Conservation (phyloP, 163 green algal species). For the Scenedesmus sp. region DNA sequence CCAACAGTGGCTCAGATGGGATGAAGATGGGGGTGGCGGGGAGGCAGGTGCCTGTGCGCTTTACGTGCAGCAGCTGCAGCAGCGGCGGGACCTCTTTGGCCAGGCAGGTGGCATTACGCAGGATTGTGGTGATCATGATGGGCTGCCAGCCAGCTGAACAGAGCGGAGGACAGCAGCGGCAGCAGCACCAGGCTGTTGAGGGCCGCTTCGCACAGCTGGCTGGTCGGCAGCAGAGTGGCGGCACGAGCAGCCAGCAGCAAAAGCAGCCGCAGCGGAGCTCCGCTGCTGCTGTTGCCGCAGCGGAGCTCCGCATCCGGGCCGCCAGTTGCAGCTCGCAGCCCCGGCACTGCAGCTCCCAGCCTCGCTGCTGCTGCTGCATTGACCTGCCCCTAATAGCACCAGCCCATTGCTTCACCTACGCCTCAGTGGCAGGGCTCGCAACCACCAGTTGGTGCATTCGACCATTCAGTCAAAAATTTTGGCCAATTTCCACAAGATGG, state of each 20-base stretch:
- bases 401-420: too few relatives aligned
- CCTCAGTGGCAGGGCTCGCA: too few relatives aligned
- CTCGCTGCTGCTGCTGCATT: not conserved
- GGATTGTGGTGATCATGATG: not conserved
- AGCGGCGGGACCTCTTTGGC: not conserved
- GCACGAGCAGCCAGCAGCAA: not conserved
- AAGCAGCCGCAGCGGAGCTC: not conserved
- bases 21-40: not conserved
- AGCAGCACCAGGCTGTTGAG: not conserved
- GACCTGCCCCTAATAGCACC: not conserved
- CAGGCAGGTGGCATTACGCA: not conserved
- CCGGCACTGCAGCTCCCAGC: too few relatives aligned
- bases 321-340: not conserved
- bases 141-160: not conserved
- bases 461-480: too few relatives aligned
- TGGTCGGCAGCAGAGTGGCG: not conserved
- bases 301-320: too few relatives aligned
- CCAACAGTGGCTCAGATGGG: too few relatives aligned
- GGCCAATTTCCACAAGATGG: too few relatives aligned
- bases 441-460: too few relatives aligned
- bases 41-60: not conserved
- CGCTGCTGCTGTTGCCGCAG: not conserved
- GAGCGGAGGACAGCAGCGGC: not conserved
- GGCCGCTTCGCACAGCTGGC: not conserved
- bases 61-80: not conserved